Evolutionary conservation across 179 eudicot species (phyloP).

Genomic region (Spergularia azorica): DNA sequence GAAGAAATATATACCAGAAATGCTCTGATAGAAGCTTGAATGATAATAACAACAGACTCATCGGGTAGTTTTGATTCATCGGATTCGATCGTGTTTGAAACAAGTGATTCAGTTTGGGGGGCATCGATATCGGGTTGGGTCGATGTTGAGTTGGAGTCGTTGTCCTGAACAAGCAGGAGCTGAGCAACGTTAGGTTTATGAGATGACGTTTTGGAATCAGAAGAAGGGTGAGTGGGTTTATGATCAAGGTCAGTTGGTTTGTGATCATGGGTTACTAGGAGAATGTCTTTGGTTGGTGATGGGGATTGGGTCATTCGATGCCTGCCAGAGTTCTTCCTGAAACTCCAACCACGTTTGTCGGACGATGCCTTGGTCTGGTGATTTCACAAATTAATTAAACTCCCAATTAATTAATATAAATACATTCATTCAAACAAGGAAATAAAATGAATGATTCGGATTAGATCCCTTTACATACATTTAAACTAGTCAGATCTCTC

Average conservation of each 20-base stretch:
- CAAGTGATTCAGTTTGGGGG: no score
- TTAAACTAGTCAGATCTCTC: no score
- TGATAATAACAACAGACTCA: conserved; percentile 46
- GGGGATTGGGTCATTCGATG: conserved; percentile 71
- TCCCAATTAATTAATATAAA: no score
- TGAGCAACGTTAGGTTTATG: conserved; percentile 20
- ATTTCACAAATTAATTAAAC: no score
- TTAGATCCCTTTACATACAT: no score
- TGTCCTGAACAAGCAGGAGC: conserved; percentile 6
- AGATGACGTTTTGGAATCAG: no score
- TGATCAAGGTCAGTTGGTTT: no score
- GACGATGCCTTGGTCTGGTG: conserved; percentile 50
- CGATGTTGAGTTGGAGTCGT: conserved; percentile 8
- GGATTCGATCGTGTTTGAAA: no score
- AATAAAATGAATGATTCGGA: no score
- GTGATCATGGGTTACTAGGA: no score
- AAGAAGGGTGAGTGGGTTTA: no score
- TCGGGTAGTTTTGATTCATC: conserved; percentile 24
- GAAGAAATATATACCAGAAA: conserved; percentile 51
- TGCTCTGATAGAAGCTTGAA: conserved; percentile 71
- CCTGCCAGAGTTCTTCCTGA: conserved; percentile 71
- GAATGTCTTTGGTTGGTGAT: conserved; percentile 25
- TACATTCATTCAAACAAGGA: no score
- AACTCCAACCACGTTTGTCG: conserved; percentile 88
- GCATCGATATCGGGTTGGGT: conserved; percentile 3